Evolutionary conservation across 495 filamentous ascomycete genomes (phyloP).

Genomic region (Clohesyomyces aquaticus): DNA sequence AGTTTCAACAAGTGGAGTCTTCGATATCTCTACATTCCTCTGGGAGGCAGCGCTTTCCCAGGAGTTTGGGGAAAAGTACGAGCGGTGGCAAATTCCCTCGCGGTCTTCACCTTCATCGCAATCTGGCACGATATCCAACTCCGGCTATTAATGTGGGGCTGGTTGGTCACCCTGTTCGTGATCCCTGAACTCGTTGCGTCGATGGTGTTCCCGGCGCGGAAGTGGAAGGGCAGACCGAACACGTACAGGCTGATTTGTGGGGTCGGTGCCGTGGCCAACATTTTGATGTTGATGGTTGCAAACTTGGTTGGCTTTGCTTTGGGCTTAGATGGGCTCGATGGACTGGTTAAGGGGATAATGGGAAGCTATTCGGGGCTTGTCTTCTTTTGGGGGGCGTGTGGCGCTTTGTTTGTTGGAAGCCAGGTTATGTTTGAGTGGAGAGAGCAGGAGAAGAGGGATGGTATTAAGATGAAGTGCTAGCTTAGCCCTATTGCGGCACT

Average conservation of each 20-base stretch:
- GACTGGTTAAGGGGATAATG: conserved; percentile 72
- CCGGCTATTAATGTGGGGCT: conserved; percentile 93
- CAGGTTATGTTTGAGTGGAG: conserved; percentile 97
- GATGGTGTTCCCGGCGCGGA: conserved; percentile 68
- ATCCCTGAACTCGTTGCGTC: conserved; percentile 79
- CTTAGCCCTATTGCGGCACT: no score
- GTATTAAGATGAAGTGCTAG: conserved; percentile 85
- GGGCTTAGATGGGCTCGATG: conserved; percentile 83
- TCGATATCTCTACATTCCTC: conserved; percentile 90
- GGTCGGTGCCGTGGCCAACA: conserved; percentile 81
- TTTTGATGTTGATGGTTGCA: conserved; percentile 94
- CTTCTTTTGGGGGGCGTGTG: conserved; percentile 72
- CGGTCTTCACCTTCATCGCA: conserved; percentile 97
- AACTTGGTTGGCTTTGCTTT: conserved; percentile 95
- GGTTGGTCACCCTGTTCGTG: conserved; percentile 92
- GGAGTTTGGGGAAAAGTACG: conserved; percentile 51
- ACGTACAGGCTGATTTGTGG: conserved; percentile 80
- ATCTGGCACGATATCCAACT: conserved; percentile 98
- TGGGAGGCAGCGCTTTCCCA: conserved; percentile 67
- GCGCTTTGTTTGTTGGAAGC: conserved; percentile 76
- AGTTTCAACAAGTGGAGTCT: conserved; percentile 92
- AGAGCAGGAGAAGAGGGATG: conserved; percentile 77
- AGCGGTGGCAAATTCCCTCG: conserved; percentile 69
- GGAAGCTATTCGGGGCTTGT: conserved; percentile 72
- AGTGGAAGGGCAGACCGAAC: conserved; percentile 69